Conservation (phyloP, 1,284 basidiomycete genomes). For the Marasmius oreades region DNA sequence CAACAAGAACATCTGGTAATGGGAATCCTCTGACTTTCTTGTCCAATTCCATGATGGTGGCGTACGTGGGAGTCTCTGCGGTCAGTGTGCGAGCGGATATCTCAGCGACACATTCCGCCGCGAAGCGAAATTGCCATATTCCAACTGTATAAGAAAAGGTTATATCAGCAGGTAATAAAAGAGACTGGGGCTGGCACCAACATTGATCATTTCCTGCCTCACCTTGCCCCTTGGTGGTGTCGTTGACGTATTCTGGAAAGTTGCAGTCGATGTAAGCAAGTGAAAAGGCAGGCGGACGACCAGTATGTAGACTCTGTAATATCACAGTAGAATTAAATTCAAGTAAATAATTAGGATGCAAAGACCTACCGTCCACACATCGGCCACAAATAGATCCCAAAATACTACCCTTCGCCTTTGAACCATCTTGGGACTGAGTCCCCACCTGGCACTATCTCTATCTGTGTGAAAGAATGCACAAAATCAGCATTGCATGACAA, state of each 20-base stretch:
- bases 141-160: constrained; percentile 36
- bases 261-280: constrained; percentile 56
- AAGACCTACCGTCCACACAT: constrained; percentile 43
- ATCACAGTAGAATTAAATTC: background rate
- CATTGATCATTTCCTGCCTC: constrained; percentile 24
- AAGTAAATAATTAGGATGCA: background rate
- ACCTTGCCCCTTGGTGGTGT: constrained; percentile 11
- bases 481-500: constrained; percentile 6
- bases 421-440: constrained; percentile 48
- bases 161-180: constrained; percentile 6
- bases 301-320: constrained; percentile 51
- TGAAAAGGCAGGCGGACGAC: constrained; percentile 60
- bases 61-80: constrained; percentile 59
- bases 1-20: constrained; percentile 43
- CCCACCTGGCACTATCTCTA: constrained; percentile 53
- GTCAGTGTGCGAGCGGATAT: constrained; percentile 62
- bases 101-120: constrained; percentile 60
- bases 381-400: constrained; percentile 55
- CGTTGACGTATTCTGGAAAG: constrained; percentile 41
- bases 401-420: constrained; percentile 52
- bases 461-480: constrained; percentile 32
- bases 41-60: constrained; percentile 70
- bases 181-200: constrained; percentile 21
- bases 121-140: constrained; percentile 61
- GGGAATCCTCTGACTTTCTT: constrained; percentile 65